Evolutionary conservation across 2,329 filamentous ascomycete species (phyloP), one percentile per base, ranked within the genome.

Genomic region (Xylariales sp.): DNA sequence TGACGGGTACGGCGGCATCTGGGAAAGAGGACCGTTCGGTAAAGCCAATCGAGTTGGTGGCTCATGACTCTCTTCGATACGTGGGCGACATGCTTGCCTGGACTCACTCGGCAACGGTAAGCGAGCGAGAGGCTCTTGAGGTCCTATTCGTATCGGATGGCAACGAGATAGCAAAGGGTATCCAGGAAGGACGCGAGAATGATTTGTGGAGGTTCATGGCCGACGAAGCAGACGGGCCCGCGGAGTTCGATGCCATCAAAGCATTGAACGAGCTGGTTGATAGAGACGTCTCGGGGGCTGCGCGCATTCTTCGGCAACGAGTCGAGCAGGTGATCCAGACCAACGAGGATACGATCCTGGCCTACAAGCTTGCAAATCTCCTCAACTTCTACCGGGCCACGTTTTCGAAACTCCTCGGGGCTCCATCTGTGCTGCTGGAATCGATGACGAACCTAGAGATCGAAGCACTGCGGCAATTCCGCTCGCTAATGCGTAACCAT

Each of bases 41-140:
- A 25, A 96, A 97, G 58, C 91, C 93, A 0, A 98, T 98, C 49
- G 91, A 98, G 58, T 79, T 97, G 53, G 85, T 84, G 9, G 91
- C 93, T 1, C 91, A 97, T 59, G 93, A 98, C 56, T 84, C 88
- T 1, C 67, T 97, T 19, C 81, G 93, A 15, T 97, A 97, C 60
- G 82, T 94, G 3, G 89, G 93, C 40, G 93, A 98, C 58, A 98
- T 98, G 90, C 75, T 98, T 11, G 93, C 93, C 4, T 98, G 93
- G 93, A 82, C 86, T 5, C 93, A 98, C 60, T 95, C 93, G 1
- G 86, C 90, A 3, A 84, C 91, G 0, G 93, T 98, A 1, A 94
- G 91, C 22, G 93, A 98, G 62, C 79, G 87, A 39, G 93, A 98
- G 63, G 89, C 90, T 0, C 72, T 98, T 5, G 91, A 97, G 60